Evolutionary conservation across 768 basidiomycete species (phyloP).

Genomic region (Phallus indusiatus): DNA sequence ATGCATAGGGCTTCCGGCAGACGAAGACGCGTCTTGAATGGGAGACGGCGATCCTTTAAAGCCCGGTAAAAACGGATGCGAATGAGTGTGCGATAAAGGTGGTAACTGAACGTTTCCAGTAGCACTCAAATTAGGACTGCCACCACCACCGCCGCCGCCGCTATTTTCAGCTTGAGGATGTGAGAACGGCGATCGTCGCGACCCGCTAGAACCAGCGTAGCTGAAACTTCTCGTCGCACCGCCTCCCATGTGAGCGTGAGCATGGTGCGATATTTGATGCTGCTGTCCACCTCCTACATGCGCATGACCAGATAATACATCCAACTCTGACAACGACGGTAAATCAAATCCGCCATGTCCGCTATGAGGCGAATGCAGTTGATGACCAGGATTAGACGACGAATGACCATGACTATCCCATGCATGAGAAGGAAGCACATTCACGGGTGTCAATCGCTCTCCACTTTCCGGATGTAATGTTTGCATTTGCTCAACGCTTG

Average conservation of each 20-base stretch:
- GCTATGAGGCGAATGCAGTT: conserved; percentile 14
- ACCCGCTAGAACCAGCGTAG: not conserved
- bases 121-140: not conserved
- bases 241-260: not conserved
- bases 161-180: not conserved
- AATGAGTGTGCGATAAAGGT: not conserved
- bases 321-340: conserved; percentile 35
- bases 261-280: conserved; percentile 1
- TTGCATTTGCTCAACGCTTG: conserved; percentile 22
- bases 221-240: not conserved
- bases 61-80: not conserved
- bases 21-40: not conserved
- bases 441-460: conserved; percentile 48
- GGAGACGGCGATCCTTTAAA: not conserved
- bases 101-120: not conserved
- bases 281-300: conserved; percentile 1
- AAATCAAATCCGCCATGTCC: conserved; percentile 46
- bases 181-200: not conserved
- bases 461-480: conserved; percentile 30
- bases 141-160: not conserved
- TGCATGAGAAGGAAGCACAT: conserved; percentile 35
- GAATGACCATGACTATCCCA: not conserved
- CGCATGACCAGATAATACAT: conserved; percentile 1
- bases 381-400: not conserved
- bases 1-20: not conserved